Base-by-base conservation (phyloP, 805 yeast genomes). In the Saturnispora hagleri region DNA sequence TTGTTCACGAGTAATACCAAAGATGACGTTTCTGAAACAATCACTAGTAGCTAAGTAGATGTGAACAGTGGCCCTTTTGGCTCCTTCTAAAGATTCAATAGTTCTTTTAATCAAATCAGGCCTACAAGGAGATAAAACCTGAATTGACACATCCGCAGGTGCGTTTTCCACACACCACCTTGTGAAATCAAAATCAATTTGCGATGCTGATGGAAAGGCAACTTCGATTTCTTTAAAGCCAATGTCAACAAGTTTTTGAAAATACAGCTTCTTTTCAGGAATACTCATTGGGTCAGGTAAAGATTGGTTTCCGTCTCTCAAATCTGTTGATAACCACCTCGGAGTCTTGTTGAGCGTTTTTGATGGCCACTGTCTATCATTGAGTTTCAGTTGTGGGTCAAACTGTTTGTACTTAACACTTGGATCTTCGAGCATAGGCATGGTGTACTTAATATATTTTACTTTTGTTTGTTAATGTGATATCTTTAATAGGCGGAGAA, bases 171-270 rank as follows among this genome's bases (percentile, higher is more conserved):
- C 81, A 35, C 89, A 89, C 62, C 73, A 81, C 47, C 87, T 73
- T 34, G 93, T 86, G 68, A 86, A 86, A 62, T 86, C 91, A 60
- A 85, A 86, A 67, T 86, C 93, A 28, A 79, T 74, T 64, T 85
- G 90, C 3, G 88, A 80, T 3, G 93, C 93, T 17, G 86, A 75
- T 5, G 93, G 93, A 67, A 86, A 86, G 0, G 89, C 80, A 20
- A 86, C 93, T 66, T 86, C 93, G 53, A 86, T 86, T 66, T 86
- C 93, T 64, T 86, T 86, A 69, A 82, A 86, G 1, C 95, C 95
- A 41, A 85, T 68, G 27, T 82, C 85, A 15, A 85, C 75, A 42
- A 86, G 71, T 64, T 84, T 82, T 51, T 77, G 69, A 65, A 85
- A 84, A 68, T 82, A 86, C 51, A 73, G 77, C 62, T 81, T 81